These are phyloP conservation scores for Chamaecyparis obtusa DNA, from an alignment of 75 land plant species.

Conservation along the genomic window DNA sequence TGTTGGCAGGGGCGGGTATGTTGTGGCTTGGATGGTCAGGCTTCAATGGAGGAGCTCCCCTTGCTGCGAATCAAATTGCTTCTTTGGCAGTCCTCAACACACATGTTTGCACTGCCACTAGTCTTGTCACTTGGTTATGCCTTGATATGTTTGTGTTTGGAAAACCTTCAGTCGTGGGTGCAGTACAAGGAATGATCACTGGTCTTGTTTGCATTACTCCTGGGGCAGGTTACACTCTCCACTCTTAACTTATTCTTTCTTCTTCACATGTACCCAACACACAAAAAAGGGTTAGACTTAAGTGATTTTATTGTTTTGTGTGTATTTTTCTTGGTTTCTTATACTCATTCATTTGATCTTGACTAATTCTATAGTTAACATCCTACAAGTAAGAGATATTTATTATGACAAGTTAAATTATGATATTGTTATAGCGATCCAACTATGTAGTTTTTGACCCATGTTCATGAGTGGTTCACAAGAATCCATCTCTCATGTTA, in stretches of 20 bases:
- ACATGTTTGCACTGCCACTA: constrained; percentile 24
- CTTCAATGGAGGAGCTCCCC: constrained; percentile 28
- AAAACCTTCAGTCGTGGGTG: constrained; percentile 72
- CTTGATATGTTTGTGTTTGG: constrained; percentile 27
- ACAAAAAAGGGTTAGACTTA: too few relatives aligned
- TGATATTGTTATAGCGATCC: too few relatives aligned
- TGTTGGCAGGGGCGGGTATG: constrained; percentile 28
- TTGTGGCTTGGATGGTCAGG: constrained; percentile 36
- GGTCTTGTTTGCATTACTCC: constrained; percentile 62
- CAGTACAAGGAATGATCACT: constrained; percentile 75
- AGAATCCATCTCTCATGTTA: too few relatives aligned
- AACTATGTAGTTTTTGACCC: too few relatives aligned
- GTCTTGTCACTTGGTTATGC: constrained; percentile 19
- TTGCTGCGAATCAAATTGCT: constrained; percentile 9
- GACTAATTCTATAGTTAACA: too few relatives aligned
- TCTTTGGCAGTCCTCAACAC: constrained; percentile 33
- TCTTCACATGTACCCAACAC: too few relatives aligned
- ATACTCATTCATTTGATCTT: too few relatives aligned
- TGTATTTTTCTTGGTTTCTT: too few relatives aligned
- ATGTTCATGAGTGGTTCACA: too few relatives aligned
- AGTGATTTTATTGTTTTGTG: too few relatives aligned
- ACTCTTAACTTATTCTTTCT: neutral
- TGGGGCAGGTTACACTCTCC: neutral
- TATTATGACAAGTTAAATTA: too few relatives aligned
- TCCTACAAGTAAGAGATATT: too few relatives aligned